A percentile compares a stretch with the other conserved stretches of the same genome.
These are phyloP conservation scores for Cyclotella sp. DNA, from an alignment of 108 stramenopile species.

Conservation along the genomic window DNA sequence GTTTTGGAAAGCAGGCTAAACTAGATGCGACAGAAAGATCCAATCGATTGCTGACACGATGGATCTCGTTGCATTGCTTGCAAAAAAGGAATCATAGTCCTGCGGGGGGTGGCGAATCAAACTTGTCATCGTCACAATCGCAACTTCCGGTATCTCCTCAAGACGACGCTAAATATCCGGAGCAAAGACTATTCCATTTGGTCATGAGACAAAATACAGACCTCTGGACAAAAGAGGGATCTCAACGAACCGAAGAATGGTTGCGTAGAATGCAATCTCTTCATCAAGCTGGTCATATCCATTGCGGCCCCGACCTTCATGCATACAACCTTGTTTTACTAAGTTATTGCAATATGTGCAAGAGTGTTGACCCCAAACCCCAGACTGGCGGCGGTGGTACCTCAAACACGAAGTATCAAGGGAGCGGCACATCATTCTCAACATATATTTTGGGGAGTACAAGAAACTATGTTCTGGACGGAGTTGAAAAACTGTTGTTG, in stretches of 20 bases:
- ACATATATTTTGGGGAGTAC: conserved; percentile 1
- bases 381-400: not conserved
- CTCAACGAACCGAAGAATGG: conserved; percentile 37
- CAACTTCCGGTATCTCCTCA: not conserved
- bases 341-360: conserved; percentile 39
- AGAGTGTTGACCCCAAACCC: not conserved
- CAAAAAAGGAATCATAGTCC: not conserved
- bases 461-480: conserved; percentile 17
- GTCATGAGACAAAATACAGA: conserved; percentile 48
- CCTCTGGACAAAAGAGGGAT: conserved; percentile 21
- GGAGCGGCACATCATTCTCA: not conserved
- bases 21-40: conserved; percentile 23
- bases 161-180: conserved; percentile 7
- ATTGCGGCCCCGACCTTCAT: conserved; percentile 36
- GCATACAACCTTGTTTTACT: conserved; percentile 47
- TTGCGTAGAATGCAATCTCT: conserved; percentile 36
- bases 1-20: conserved; percentile 28
- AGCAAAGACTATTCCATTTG: conserved; percentile 40
- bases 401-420: not conserved
- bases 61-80: conserved; percentile 41
- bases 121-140: not conserved
- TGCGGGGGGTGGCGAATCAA: not conserved
- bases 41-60: conserved; percentile 42
- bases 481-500: conserved; percentile 31
- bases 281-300: conserved; percentile 5